Evolutionary conservation across 2,329 filamentous ascomycete species (phyloP).

Genomic region (Fusarium xyrophilum): DNA sequence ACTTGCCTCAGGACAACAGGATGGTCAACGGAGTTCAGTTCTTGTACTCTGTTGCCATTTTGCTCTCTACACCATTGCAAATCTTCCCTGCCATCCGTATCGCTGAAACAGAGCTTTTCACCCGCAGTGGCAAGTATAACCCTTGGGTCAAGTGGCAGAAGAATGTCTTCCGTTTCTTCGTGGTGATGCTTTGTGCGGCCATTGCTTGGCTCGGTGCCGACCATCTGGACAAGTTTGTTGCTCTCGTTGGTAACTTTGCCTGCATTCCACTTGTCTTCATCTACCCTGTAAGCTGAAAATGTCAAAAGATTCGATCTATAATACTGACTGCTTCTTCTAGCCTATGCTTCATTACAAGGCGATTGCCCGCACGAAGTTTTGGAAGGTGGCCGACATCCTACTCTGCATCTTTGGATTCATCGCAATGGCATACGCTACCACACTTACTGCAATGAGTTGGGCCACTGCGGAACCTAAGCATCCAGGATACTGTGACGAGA

Average conservation of each 20-base stretch:
- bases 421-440: constrained; percentile 92
- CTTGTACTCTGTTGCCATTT: constrained; percentile 95
- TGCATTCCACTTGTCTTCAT: constrained; percentile 97
- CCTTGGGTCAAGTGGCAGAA: constrained; percentile 99
- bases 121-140: constrained; percentile 94
- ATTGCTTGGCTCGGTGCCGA: constrained; percentile 93
- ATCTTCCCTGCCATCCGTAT: constrained; percentile 98
- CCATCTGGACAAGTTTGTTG: constrained; percentile 96
- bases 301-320: not conserved
- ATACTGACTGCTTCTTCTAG: constrained; percentile 57
- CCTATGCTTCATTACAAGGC: constrained; percentile 88
- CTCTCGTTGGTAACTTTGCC: constrained; percentile 94
- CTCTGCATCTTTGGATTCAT: constrained; percentile 83
- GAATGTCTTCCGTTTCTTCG: constrained; percentile 93
- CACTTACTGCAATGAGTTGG: constrained; percentile 88
- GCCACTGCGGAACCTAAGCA: constrained; percentile 60
- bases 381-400: constrained; percentile 74
- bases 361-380: constrained; percentile 72
- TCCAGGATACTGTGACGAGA: constrained; percentile 63
- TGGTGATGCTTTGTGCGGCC: constrained; percentile 83
- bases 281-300: constrained; percentile 78
- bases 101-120: constrained; percentile 92
- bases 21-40: constrained; percentile 96
- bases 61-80: constrained; percentile 92
- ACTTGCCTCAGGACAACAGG: constrained; percentile 93